Evolutionary conservation across 805 yeast genomes (phyloP).

Genomic region (Cyberlindnera misumaiensis): DNA sequence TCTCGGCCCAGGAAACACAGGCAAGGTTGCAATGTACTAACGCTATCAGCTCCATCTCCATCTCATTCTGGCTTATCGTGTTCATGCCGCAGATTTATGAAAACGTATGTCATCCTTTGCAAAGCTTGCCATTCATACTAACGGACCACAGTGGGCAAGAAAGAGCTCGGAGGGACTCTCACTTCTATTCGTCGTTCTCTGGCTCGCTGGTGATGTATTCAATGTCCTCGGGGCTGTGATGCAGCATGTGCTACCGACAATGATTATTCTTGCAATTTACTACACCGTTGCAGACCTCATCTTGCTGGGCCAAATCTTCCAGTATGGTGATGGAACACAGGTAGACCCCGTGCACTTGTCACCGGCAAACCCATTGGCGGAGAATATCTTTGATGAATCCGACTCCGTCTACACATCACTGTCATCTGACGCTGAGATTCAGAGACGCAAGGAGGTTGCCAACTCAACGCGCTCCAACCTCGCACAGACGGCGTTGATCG

Average conservation of each 20-base stretch:
- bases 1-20: too few species aligned
- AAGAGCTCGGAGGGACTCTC: conserved; percentile 89
- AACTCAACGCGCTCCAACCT: conserved; percentile 17
- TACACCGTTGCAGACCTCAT: conserved; percentile 89
- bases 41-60: conserved; percentile 58
- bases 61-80: conserved; percentile 97
- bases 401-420: conserved; percentile 10
- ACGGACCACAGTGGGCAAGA: conserved; percentile 43
- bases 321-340: conserved; percentile 57
- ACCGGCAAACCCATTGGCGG: conserved; percentile 81
- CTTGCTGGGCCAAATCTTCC: conserved; percentile 73
- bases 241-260: conserved; percentile 89
- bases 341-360: conserved; percentile 76
- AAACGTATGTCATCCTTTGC: conserved; percentile 30
- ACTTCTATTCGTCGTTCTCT: conserved; percentile 73
- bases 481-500: conserved; percentile 42
- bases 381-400: conserved; percentile 55
- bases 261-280: conserved; percentile 87
- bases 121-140: neutral
- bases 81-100: conserved; percentile 96
- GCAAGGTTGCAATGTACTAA: neutral
- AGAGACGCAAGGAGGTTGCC: conserved; percentile 4
- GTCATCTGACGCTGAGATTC: conserved; percentile 5
- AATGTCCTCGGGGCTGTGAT: conserved; percentile 86
- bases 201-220: conserved; percentile 93